Conservation (phyloP, 805 yeast genomes). For the Wickerhamomyces xylosicus region DNA sequence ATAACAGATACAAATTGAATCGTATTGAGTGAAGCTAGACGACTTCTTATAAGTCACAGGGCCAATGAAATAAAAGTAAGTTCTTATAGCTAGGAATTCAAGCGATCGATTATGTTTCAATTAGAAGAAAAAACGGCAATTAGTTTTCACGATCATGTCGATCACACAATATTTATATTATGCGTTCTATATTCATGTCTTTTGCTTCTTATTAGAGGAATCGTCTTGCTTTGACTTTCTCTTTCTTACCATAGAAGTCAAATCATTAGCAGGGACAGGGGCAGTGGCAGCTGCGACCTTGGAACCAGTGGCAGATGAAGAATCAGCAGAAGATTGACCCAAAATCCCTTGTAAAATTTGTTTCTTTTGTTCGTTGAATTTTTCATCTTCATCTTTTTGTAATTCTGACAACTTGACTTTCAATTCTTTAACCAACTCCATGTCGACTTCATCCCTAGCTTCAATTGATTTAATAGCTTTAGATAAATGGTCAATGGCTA, state of each 20-base stretch:
- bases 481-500: conserved; percentile 45
- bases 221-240: conserved; percentile 22
- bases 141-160: too few relatives aligned
- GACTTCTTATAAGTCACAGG: too few relatives aligned
- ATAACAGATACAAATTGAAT: too few relatives aligned
- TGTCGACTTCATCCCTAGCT: conserved; percentile 27
- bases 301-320: conserved; percentile 16
- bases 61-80: too few relatives aligned
- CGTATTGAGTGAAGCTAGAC: too few relatives aligned
- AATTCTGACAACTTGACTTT: conserved; percentile 46
- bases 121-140: too few relatives aligned
- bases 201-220: neutral
- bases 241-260: conserved; percentile 55
- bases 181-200: too few relatives aligned
- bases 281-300: conserved; percentile 10
- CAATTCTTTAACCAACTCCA: conserved; percentile 45
- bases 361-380: conserved; percentile 37
- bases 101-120: too few relatives aligned
- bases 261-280: conserved; percentile 34
- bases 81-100: too few relatives aligned
- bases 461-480: conserved; percentile 42
- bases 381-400: conserved; percentile 38
- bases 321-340: conserved; percentile 29
- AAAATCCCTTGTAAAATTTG: conserved; percentile 46
- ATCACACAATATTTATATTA: too few relatives aligned